Evolutionary conservation across 805 yeast genomes (phyloP).

Genomic region (Tetrapisispora iriomotensis): DNA sequence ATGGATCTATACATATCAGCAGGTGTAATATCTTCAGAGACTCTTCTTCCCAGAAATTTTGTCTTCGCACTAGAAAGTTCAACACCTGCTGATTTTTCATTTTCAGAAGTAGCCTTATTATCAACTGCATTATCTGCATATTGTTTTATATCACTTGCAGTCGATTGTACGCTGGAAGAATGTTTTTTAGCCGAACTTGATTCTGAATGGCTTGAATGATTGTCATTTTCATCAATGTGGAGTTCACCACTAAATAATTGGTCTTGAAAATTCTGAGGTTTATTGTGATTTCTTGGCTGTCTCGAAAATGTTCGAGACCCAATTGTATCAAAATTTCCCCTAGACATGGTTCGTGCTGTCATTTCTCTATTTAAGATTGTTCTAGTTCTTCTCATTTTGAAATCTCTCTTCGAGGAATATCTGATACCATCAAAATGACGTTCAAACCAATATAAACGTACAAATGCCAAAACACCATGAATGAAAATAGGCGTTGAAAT

Average conservation of each 20-base stretch:
- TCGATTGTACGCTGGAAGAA: not conserved
- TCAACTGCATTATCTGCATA: not conserved
- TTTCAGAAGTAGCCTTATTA: not conserved
- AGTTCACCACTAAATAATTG: constrained; percentile 29
- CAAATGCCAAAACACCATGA: constrained; percentile 64
- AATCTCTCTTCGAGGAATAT: constrained; percentile 64
- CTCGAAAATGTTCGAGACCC: not conserved
- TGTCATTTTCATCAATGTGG: constrained; percentile 25
- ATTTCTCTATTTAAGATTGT: constrained; percentile 27
- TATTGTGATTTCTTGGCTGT: not conserved
- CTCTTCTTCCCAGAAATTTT: constrained; percentile 27
- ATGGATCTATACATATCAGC: constrained; percentile 78
- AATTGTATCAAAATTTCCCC: constrained; percentile 1
- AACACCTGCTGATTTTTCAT: not conserved
- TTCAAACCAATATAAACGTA: constrained; percentile 84
- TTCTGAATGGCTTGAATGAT: not conserved
- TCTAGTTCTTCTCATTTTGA: constrained; percentile 65
- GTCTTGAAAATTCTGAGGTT: constrained; percentile 23
- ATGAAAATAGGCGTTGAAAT: constrained; percentile 83
- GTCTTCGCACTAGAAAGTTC: constrained; percentile 13
- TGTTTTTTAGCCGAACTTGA: not conserved
- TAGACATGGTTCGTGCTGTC: constrained; percentile 19
- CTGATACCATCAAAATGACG: constrained; percentile 76
- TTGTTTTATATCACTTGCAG: not conserved
- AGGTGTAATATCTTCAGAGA: constrained; percentile 52